phyloP scores from a whole-genome alignment of 495 filamentous ascomycete genomes.

The Daldinia concentrica region DNA sequence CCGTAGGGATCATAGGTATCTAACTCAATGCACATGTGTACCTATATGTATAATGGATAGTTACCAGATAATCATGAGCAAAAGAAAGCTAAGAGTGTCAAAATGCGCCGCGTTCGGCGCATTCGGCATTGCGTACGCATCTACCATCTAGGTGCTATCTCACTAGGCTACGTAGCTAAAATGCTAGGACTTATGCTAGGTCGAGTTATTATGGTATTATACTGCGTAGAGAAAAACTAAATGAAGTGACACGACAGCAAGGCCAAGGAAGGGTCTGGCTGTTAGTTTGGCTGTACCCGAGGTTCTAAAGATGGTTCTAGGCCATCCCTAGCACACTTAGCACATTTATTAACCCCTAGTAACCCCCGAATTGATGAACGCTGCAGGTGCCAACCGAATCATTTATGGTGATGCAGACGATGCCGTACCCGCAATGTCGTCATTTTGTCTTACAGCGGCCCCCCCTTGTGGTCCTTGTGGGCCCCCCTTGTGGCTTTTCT shows the following conservation, averaged over 20 bases:
- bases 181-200: slow-evolving; percentile 4
- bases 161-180: slow-evolving; percentile 1
- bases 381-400: slow-evolving; percentile 41
- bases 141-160: background rate
- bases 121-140: slow-evolving; percentile 28
- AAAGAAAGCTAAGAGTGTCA: background rate
- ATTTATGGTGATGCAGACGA: slow-evolving; percentile 30
- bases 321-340: slow-evolving; percentile 20
- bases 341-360: slow-evolving; percentile 5
- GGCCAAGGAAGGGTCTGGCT: slow-evolving; percentile 20
- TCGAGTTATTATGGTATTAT: slow-evolving; percentile 18
- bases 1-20: too few relatives aligned
- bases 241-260: slow-evolving; percentile 42
- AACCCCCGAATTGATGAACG: slow-evolving; percentile 38
- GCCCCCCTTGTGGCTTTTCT: slow-evolving; percentile 23
- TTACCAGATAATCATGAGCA: background rate
- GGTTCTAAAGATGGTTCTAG: slow-evolving; percentile 34
- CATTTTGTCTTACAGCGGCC: slow-evolving; percentile 39
- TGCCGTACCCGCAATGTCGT: slow-evolving; percentile 40
- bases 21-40: background rate
- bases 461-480: slow-evolving; percentile 20
- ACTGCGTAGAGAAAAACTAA: slow-evolving; percentile 20
- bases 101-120: slow-evolving; percentile 20
- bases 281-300: slow-evolving; percentile 21
- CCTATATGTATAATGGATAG: too few relatives aligned